Percentiles rank a stretch among this genome's conserved stretches.
Evolutionary conservation across 2,329 filamentous ascomycete genomes (phyloP).

Genomic region (Aspergillus eucalypticola): DNA sequence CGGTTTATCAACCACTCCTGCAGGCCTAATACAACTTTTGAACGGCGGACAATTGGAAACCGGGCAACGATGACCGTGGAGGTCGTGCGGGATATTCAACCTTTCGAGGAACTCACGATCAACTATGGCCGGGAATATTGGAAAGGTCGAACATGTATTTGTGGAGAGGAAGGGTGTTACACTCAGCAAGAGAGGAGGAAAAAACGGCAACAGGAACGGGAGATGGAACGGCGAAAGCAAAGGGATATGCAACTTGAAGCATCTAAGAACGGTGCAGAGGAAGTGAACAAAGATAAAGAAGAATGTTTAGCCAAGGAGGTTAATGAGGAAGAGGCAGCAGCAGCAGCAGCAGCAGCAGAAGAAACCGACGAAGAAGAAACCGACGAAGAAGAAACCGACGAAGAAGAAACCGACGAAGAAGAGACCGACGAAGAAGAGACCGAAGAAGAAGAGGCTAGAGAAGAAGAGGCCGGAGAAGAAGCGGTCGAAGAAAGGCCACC

Average conservation of each 20-base stretch:
- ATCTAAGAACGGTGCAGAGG: neutral
- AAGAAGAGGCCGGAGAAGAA: too few relatives aligned
- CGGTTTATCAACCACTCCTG: constrained; percentile 42
- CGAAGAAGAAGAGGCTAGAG: neutral
- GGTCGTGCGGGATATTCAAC: constrained; percentile 27
- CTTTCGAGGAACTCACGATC: constrained; percentile 38
- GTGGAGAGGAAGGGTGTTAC: constrained; percentile 13
- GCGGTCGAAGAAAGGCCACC: too few relatives aligned
- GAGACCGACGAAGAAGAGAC: neutral
- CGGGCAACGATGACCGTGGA: constrained; percentile 22
- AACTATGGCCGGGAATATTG: constrained; percentile 36
- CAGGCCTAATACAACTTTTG: constrained; percentile 26
- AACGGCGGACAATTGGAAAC: constrained; percentile 21
- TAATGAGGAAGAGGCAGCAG: neutral
- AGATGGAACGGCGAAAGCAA: neutral
- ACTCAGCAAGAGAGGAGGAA: neutral
- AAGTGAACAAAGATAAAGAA: neutral
- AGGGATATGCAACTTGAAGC: neutral
- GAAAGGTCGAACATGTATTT: constrained; percentile 15
- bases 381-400: neutral
- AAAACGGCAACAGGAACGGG: too few relatives aligned
- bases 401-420: neutral
- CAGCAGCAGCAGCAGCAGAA: neutral
- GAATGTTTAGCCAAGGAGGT: neutral
- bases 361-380: neutral